Evolutionary conservation across 2,329 filamentous ascomycete genomes (phyloP), one percentile per base, ranked within the genome.

Genomic region (Pestalotiopsis sp.): DNA sequence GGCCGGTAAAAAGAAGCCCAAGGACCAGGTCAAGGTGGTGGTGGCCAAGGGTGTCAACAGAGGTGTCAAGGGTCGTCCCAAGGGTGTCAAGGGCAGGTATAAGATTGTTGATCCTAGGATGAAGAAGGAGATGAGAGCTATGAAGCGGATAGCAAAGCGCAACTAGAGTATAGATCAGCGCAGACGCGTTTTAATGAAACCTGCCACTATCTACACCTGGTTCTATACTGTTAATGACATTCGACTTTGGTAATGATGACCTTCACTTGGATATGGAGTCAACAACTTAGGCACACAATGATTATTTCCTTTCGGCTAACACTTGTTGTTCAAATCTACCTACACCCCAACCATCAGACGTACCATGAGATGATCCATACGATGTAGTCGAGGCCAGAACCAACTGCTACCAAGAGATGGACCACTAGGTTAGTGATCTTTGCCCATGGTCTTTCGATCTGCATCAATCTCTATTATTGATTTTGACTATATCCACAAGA

Each of bases 81-180:
- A 90, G 80, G 96, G 95, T 69, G 94, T 97, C 27, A 98, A 97
- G 88, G 95, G 95, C 49, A 91, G 94, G 74, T 99, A 99, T 81
- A 97, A 97, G 86, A 97, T 99, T 86, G 95, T 99, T 41, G 72
- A 74, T 68, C 65, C 72, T 52, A 69, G 72, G 68, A 74, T 74
- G 73, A 74, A 74, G 69, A 75, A 74, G 66, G 73, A 75, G 69
- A 73, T 72, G 72, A 72, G 73, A 45, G 73, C 73, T n/a, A 61
- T 61, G 68, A 75, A 72, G 70, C 70, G 73, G 41, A 69, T 75
- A 65, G 68, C 72, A 4, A 75, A 74, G 41, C 38, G 66, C 25
- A 67, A 67, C 39, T 67, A 67, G 58, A 67, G 20, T 17, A 23
- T 20, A 20, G 38, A 36, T 27, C 23, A 12, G 11, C 23, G 13